phyloP scores from a whole-genome alignment of 164 flowering plant species.

The Berberis vulgaris region DNA sequence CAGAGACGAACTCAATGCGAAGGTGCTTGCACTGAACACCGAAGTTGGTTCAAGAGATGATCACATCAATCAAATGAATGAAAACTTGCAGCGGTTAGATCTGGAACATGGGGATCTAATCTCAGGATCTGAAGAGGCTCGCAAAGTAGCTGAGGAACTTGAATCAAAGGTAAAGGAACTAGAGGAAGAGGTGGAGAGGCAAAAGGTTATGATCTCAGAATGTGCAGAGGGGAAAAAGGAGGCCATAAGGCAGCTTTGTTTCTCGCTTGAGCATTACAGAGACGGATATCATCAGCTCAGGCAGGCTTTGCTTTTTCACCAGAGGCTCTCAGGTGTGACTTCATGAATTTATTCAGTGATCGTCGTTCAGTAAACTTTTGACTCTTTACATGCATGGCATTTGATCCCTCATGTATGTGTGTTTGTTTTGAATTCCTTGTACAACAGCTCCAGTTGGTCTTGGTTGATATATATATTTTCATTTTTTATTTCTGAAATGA shows the following conservation, averaged over 20 bases:
- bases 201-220: slow-evolving; percentile 34
- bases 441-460: neutral
- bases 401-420: neutral
- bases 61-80: slow-evolving; percentile 29
- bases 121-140: slow-evolving; percentile 21
- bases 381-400: neutral
- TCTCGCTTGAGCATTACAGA: slow-evolving; percentile 65
- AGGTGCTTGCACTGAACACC: slow-evolving; percentile 23
- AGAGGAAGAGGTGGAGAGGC: slow-evolving; percentile 47
- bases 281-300: slow-evolving; percentile 42
- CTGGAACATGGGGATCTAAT: slow-evolving; percentile 38
- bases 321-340: slow-evolving; percentile 27
- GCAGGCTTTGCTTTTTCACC: slow-evolving; percentile 34
- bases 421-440: neutral
- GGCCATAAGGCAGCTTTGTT: slow-evolving; percentile 78
- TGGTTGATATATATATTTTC: neutral
- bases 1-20: slow-evolving; percentile 34
- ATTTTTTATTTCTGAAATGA: neutral
- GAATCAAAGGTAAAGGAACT: slow-evolving; percentile 19
- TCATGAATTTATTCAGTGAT: slow-evolving; percentile 6
- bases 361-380: neutral
- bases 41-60: slow-evolving; percentile 31
- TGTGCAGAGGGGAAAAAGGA: slow-evolving; percentile 74
- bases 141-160: slow-evolving; percentile 22
- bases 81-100: slow-evolving; percentile 34